These are phyloP conservation scores for Pyrenula massariospora DNA, from an alignment of 495 filamentous ascomycete genomes.

Conservation along the genomic window DNA sequence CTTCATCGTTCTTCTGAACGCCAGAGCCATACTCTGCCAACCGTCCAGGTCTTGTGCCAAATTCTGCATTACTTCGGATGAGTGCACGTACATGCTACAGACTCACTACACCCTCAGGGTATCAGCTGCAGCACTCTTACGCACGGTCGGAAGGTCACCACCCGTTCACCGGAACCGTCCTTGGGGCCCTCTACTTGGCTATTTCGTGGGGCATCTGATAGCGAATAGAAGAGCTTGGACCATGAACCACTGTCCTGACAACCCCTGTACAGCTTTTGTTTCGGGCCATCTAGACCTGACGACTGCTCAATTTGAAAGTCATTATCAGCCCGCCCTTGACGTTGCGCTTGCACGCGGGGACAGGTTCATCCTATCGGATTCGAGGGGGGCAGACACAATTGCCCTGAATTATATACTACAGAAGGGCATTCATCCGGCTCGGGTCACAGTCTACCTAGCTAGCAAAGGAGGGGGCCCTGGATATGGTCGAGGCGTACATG, in stretches of 20 bases:
- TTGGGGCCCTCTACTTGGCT: neutral
- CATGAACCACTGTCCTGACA: neutral
- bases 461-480: neutral
- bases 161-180: neutral
- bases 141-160: neutral
- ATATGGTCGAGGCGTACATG: neutral
- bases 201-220: neutral
- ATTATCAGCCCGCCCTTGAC: neutral
- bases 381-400: neutral
- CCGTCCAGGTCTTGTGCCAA: no score
- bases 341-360: neutral
- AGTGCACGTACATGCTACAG: no score
- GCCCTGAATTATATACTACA: neutral
- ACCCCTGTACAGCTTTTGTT: neutral
- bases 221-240: neutral
- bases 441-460: neutral
- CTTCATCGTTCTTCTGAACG: neutral
- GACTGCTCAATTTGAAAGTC: neutral
- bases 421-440: neutral
- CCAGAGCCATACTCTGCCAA: no score
- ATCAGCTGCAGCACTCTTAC: neutral
- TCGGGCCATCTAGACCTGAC: neutral
- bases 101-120: neutral
- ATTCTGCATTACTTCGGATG: no score
- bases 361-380: neutral